A percentile compares a stretch with the other conserved stretches of the same genome.
These are phyloP conservation scores for Kluyveromyces wickerhamii DNA, from an alignment of 805 yeast genomes.

Conservation along the genomic window DNA sequence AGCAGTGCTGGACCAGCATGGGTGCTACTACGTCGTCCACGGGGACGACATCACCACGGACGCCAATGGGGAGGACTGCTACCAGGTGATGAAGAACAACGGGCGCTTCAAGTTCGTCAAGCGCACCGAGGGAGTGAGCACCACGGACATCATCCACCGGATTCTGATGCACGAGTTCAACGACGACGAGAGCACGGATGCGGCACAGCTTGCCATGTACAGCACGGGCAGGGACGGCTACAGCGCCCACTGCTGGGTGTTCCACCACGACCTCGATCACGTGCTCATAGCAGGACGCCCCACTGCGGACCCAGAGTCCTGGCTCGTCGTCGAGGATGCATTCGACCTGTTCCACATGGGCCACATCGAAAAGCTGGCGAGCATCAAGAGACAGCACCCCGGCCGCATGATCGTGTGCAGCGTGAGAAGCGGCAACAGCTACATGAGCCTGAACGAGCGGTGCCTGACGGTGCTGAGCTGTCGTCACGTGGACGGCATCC, in stretches of 20 bases:
- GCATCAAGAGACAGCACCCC: slow-evolving; percentile 61
- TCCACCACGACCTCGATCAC: slow-evolving; percentile 35
- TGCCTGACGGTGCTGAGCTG: slow-evolving; percentile 85
- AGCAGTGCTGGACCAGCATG: slow-evolving; percentile 59
- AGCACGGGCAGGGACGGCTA: slow-evolving; percentile 59
- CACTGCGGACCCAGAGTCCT: slow-evolving; percentile 13
- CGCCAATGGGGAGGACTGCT: slow-evolving; percentile 91
- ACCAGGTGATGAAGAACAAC: slow-evolving; percentile 69
- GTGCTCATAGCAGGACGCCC: slow-evolving; percentile 18
- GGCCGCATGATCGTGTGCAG: slow-evolving; percentile 50
- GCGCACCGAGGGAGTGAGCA: slow-evolving; percentile 87
- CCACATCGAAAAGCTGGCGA: slow-evolving; percentile 66
- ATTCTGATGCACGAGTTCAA: slow-evolving; percentile 41
- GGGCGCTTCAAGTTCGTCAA: slow-evolving; percentile 89
- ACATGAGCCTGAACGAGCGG: slow-evolving; percentile 84
- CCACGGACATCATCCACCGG: slow-evolving; percentile 90
- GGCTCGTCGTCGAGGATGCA: slow-evolving; percentile 55
- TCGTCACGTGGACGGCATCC: slow-evolving; percentile 68
- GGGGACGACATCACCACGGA: slow-evolving; percentile 98
- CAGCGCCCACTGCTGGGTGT: slow-evolving; percentile 46
- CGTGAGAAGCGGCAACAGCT: slow-evolving; percentile 63
- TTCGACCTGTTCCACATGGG: slow-evolving; percentile 94
- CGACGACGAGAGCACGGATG: slow-evolving; percentile 8
- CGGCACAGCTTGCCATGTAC: slow-evolving; percentile 35
- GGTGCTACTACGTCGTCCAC: slow-evolving; percentile 89